Evolutionary conservation across 768 basidiomycete species (phyloP).

Genomic region (Podaxis sp.): DNA sequence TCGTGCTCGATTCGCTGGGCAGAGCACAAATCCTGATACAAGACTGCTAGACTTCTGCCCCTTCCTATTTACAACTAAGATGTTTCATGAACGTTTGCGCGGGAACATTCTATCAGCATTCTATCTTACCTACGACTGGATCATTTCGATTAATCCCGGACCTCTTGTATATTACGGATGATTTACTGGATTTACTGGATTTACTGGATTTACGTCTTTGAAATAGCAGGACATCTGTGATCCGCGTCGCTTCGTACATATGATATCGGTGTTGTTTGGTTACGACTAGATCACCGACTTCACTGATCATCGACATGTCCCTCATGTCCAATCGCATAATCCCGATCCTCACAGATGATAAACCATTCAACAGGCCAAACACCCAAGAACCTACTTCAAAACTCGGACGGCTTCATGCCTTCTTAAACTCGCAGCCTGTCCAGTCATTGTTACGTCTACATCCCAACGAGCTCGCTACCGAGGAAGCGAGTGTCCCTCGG

Average conservation of each 20-base stretch:
- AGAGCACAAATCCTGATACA: background rate
- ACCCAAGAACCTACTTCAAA: background rate
- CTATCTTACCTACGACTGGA: background rate
- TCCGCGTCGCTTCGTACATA: background rate
- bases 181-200: background rate
- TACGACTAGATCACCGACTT: background rate
- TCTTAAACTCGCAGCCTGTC: background rate
- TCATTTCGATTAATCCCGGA: background rate
- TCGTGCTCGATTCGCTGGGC: slow-evolving; percentile 19
- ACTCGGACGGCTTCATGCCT: background rate
- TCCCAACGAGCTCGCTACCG: slow-evolving; percentile 7
- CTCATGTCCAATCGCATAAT: background rate
- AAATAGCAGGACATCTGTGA: background rate
- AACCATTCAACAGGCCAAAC: background rate
- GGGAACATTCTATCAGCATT: background rate
- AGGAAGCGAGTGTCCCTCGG: background rate
- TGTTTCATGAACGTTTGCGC: background rate
- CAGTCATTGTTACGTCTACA: slow-evolving; percentile 4
- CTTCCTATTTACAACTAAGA: slow-evolving; percentile 71
- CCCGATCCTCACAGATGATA: background rate
- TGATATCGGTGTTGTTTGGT: background rate
- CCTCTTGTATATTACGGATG: background rate
- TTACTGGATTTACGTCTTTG: background rate
- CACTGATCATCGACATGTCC: too few relatives aligned
- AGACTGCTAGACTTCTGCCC: slow-evolving; percentile 55